Evolutionary conservation across 352 stramenopile species (phyloP).

Genomic region (Pythium phragmitis): DNA sequence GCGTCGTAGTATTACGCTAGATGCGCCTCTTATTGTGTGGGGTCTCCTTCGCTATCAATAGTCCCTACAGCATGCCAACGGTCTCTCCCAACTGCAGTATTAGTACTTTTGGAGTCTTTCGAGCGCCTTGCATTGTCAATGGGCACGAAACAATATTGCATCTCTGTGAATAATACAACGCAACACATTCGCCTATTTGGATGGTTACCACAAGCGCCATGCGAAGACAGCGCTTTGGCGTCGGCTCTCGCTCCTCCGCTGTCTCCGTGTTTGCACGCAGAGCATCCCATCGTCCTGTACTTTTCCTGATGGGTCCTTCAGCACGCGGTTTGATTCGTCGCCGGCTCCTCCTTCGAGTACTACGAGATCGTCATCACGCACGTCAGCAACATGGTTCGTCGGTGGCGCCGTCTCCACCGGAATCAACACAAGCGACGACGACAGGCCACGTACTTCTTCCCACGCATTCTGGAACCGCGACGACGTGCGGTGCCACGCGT

Average conservation of each 20-base stretch:
- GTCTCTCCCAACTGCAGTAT: too few relatives aligned
- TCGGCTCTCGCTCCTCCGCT: conserved; percentile 3
- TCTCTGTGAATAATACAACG: conserved; percentile 19
- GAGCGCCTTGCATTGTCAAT: too few relatives aligned
- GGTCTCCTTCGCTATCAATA: too few relatives aligned
- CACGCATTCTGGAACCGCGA: conserved; percentile 26
- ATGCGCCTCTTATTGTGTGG: too few relatives aligned
- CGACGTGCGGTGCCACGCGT: conserved; percentile 27
- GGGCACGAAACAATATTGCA: neutral
- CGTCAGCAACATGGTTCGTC: conserved; percentile 22
- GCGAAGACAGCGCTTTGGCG: conserved; percentile 8
- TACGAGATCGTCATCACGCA: conserved; percentile 25
- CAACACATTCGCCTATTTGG: too few relatives aligned
- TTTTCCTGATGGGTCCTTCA: conserved; percentile 6
- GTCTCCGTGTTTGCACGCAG: conserved; percentile 20
- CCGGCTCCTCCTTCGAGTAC: conserved; percentile 22
- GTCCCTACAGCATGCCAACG: too few relatives aligned
- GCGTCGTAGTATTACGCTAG: neutral
- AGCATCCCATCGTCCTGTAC: neutral
- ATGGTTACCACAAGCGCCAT: conserved; percentile 27
- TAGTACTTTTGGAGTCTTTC: too few relatives aligned
- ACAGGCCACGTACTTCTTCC: conserved; percentile 34
- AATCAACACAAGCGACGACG: conserved; percentile 28
- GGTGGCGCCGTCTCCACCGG: conserved; percentile 10
- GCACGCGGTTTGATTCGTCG: conserved; percentile 15